Percentiles rank a stretch among this genome's conserved stretches.
phyloP scores from a whole-genome alignment of 148 eudicot species.

The Nyssa sinensis region DNA sequence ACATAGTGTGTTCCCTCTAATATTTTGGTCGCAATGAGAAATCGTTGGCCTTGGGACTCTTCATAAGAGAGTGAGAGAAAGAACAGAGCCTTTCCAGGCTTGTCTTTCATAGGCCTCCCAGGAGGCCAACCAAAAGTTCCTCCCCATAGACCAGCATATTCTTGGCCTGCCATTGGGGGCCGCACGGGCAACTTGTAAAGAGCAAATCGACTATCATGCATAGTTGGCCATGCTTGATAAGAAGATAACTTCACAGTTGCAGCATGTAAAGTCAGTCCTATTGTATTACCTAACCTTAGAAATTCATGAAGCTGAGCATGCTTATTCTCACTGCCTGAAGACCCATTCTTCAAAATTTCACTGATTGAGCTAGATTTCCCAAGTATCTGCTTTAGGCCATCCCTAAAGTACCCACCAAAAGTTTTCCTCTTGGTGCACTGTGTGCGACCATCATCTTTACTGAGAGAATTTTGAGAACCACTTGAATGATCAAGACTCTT shows the following conservation, averaged over 20 bases:
- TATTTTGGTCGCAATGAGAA: slow-evolving; percentile 75
- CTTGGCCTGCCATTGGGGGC: slow-evolving; percentile 47
- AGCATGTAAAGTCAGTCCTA: slow-evolving; percentile 69
- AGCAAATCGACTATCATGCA: slow-evolving; percentile 80
- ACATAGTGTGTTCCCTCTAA: slow-evolving; percentile 87
- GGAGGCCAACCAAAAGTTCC: slow-evolving; percentile 96
- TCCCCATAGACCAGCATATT: slow-evolving; percentile 78
- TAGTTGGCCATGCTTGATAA: slow-evolving; percentile 83
- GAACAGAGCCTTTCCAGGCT: slow-evolving; percentile 76
- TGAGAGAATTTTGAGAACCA: slow-evolving; percentile 39
- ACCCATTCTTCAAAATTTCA: slow-evolving; percentile 39
- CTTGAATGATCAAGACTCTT: slow-evolving; percentile 52
- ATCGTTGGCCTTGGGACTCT: slow-evolving; percentile 59
- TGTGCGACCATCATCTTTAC: slow-evolving; percentile 43
- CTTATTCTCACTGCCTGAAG: slow-evolving; percentile 54
- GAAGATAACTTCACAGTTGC: slow-evolving; percentile 63
- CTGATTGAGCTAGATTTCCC: slow-evolving; percentile 50
- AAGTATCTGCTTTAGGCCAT: slow-evolving; percentile 56
- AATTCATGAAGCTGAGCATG: slow-evolving; percentile 72
- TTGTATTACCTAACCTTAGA: slow-evolving; percentile 59
- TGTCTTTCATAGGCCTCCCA: slow-evolving; percentile 66
- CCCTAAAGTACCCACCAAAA: slow-evolving; percentile 55
- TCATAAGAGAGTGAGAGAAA: slow-evolving; percentile 72
- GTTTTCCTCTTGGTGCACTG: slow-evolving; percentile 53
- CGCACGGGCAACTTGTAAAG: slow-evolving; percentile 66